phyloP scores from a whole-genome alignment of 805 yeast species.

The Yarrowia alimentaria region DNA sequence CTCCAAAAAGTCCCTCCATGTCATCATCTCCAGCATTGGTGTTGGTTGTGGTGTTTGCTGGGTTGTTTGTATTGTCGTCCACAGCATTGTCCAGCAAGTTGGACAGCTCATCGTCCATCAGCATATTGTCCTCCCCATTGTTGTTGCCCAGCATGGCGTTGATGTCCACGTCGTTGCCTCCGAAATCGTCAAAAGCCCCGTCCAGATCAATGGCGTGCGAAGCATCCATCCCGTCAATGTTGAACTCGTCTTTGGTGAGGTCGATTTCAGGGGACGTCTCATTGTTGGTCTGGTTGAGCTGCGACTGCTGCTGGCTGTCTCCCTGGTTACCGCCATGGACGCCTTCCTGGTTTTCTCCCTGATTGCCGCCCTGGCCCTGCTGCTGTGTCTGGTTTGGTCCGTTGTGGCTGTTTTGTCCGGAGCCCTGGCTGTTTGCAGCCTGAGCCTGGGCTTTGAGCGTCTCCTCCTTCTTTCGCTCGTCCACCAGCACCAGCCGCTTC shows the following conservation, averaged over 20 bases:
- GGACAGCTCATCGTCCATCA: constrained; percentile 23
- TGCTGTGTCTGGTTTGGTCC: too few species aligned
- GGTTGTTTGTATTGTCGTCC: constrained; percentile 3
- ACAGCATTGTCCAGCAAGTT: constrained; percentile 6
- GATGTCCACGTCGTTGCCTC: constrained; percentile 22
- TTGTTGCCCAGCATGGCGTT: constrained; percentile 22
- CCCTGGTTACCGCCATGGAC: too few species aligned
- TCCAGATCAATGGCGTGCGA: constrained; percentile 26
- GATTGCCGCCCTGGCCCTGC: too few species aligned
- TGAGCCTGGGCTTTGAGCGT: too few species aligned
- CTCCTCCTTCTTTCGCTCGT: background rate
- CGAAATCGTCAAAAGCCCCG: constrained; percentile 22
- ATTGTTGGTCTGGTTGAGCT: too few species aligned
- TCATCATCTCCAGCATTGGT: constrained; percentile 32
- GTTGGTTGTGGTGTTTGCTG: too few species aligned
- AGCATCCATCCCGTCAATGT: constrained; percentile 19
- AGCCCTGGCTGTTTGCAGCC: too few species aligned
- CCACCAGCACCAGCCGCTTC: background rate
- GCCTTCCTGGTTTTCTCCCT: too few species aligned
- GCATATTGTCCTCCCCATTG: background rate
- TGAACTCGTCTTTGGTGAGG: background rate
- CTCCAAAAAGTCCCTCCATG: constrained; percentile 36
- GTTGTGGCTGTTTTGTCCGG: too few species aligned
- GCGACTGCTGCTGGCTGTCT: too few species aligned
- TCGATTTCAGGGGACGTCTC: too few species aligned